Evolutionary conservation across 176 grass and related monocot genomes (phyloP).

Genomic region (Echinochloa phyllopogon): DNA sequence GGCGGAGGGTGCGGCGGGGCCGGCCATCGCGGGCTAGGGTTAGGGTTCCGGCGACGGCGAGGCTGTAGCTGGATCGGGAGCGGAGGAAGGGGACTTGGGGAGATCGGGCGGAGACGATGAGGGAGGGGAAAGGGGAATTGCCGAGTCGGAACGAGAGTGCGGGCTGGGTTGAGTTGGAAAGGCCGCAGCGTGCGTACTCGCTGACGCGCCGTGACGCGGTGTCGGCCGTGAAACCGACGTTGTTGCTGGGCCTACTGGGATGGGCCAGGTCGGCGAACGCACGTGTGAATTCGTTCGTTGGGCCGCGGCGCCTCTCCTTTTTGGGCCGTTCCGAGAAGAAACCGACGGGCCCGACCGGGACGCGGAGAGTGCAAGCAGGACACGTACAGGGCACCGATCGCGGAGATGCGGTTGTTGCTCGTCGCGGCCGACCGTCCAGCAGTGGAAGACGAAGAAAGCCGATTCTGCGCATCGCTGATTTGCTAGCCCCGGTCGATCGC

Average conservation of each 20-base stretch:
- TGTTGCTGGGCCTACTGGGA: neutral
- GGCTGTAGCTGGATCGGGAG: neutral
- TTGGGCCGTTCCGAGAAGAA: no score
- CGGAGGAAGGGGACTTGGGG: no score
- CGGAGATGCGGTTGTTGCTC: neutral
- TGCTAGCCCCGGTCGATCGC: no score
- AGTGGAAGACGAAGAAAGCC: no score
- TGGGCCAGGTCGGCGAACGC: neutral
- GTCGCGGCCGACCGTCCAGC: no score
- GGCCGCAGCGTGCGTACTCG: neutral
- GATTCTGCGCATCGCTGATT: no score
- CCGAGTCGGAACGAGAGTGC: neutral
- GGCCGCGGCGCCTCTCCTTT: no score
- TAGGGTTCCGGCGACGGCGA: slow-evolving; percentile 48
- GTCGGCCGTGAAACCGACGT: neutral
- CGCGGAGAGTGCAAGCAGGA: no score
- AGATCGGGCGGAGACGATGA: neutral
- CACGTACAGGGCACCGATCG: no score
- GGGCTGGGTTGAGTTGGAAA: neutral
- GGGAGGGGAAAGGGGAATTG: neutral
- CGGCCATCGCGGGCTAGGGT: slow-evolving; percentile 49
- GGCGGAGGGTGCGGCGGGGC: neutral
- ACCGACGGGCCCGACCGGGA: no score
- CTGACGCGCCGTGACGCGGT: neutral
- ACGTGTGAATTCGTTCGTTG: neutral